Conservation (phyloP, 2,329 filamentous ascomycete genomes). For the Teratosphaeria epicoccoides region DNA sequence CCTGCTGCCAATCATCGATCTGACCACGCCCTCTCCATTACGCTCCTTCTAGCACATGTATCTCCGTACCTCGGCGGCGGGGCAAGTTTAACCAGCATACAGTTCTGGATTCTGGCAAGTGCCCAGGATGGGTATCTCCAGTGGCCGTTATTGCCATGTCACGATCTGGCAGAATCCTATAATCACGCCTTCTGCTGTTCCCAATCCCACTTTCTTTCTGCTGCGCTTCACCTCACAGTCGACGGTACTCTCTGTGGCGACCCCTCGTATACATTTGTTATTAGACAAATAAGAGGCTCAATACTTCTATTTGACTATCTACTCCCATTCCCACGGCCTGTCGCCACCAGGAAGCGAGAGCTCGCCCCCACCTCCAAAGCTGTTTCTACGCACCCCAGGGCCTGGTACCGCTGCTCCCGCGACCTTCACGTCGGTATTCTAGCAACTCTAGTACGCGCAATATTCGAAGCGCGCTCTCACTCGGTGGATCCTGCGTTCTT, state of each 20-base stretch:
- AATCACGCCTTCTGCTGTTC: not conserved
- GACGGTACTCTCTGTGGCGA: not conserved
- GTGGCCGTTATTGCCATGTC: not conserved
- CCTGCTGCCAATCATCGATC: not conserved
- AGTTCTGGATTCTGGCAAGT: not conserved
- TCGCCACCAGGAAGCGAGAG: not conserved
- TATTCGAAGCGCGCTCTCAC: not conserved
- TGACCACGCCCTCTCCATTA: not conserved
- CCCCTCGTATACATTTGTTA: slow-evolving; percentile 16
- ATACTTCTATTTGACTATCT: not conserved
- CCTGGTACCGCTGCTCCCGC: not conserved
- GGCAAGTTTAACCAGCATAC: not conserved
- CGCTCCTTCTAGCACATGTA: not conserved
- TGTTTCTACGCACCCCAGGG: not conserved
- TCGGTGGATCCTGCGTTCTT: not conserved
- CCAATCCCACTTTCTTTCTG: not conserved
- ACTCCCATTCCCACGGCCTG: not conserved
- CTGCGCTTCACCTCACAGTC: not conserved
- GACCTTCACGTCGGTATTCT: not conserved
- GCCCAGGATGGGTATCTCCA: not conserved
- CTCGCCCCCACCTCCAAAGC: not conserved
- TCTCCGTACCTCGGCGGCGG: not conserved
- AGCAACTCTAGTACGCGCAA: not conserved
- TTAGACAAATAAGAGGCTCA: slow-evolving; percentile 18
- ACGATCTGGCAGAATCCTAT: not conserved